Percentiles rank a stretch among this genome's conserved stretches.
Conservation (phyloP, 805 yeast genomes). For the Tetrapisispora iriomotensis region DNA sequence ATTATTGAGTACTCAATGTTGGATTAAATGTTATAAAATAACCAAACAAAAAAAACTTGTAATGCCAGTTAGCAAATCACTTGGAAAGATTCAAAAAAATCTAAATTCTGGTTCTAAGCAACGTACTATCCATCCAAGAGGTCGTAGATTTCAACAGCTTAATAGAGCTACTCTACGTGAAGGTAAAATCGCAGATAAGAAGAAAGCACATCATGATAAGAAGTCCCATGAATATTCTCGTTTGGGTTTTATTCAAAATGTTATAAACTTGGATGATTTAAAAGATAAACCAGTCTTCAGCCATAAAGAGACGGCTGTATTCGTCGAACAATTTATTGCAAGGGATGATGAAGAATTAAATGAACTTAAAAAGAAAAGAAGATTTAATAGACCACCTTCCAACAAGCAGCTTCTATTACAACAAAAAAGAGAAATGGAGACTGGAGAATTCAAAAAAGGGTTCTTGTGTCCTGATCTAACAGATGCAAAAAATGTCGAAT, state of each 20-base stretch:
- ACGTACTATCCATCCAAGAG: conserved; percentile 59
- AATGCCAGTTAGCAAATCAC: conserved; percentile 30
- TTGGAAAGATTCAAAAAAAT: conserved; percentile 26
- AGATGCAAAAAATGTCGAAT: conserved; percentile 46
- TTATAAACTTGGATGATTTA: conserved; percentile 34
- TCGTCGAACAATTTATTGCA: conserved; percentile 51
- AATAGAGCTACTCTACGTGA: conserved; percentile 84
- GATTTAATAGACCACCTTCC: conserved; percentile 82
- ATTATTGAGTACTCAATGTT: no score
- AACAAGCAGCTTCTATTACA: conserved; percentile 60
- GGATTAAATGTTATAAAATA: no score
- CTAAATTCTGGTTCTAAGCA: conserved; percentile 21
- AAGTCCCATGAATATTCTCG: conserved; percentile 53
- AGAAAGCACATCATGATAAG: conserved; percentile 46
- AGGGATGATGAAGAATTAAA: conserved; percentile 71
- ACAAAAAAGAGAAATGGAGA: conserved; percentile 50
- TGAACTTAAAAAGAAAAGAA: conserved; percentile 49
- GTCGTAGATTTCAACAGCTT: conserved; percentile 77
- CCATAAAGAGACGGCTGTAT: conserved; percentile 47
- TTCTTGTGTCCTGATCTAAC: conserved; percentile 63
- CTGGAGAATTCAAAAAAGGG: conserved; percentile 58
- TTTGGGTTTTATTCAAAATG: conserved; percentile 49
- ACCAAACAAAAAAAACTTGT: no score
- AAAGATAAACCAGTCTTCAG: conserved; percentile 36
- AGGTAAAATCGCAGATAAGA: conserved; percentile 51